Evolutionary conservation across 2,329 filamentous ascomycete species (phyloP).

Genomic region (Trichophyton benhamiae): DNA sequence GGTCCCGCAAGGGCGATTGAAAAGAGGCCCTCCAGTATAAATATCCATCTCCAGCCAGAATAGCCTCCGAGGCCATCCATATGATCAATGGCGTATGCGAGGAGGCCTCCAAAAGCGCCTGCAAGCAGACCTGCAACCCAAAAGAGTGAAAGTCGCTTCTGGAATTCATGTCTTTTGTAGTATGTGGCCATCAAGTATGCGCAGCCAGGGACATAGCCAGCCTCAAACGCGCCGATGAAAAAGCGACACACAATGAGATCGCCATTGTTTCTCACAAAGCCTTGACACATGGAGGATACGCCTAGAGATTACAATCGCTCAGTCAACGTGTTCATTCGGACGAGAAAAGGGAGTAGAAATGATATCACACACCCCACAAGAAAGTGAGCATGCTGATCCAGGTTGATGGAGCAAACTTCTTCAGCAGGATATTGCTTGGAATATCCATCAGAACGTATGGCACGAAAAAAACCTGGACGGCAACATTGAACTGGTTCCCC

Average conservation of each 20-base stretch:
- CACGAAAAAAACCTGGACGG: slow-evolving; percentile 24
- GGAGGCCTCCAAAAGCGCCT: slow-evolving; percentile 49
- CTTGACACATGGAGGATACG: slow-evolving; percentile 17
- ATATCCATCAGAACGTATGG: slow-evolving; percentile 21
- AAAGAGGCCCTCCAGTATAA: slow-evolving; percentile 26
- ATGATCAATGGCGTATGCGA: slow-evolving; percentile 35
- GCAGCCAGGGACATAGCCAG: slow-evolving; percentile 43
- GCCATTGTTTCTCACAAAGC: slow-evolving; percentile 30
- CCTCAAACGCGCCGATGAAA: slow-evolving; percentile 42
- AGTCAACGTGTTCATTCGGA: slow-evolving; percentile 38
- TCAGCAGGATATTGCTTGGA: slow-evolving; percentile 21
- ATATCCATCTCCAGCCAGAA: slow-evolving; percentile 25
- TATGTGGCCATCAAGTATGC: slow-evolving; percentile 51
- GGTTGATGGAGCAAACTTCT: slow-evolving; percentile 11
- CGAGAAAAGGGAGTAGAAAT: not conserved
- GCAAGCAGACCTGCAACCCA: slow-evolving; percentile 47
- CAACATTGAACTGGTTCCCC: slow-evolving; percentile 25
- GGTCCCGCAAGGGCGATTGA: slow-evolving; percentile 20
- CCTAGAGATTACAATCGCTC: slow-evolving; percentile 19
- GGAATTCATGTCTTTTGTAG: slow-evolving; percentile 49
- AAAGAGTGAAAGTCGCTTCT: slow-evolving; percentile 48
- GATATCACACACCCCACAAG: not conserved
- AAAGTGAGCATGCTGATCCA: not conserved
- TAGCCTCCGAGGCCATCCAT: slow-evolving; percentile 22
- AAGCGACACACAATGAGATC: slow-evolving; percentile 39